Evolutionary conservation across 2,329 filamentous ascomycete genomes (phyloP), one percentile per base, ranked within the genome.

Genomic region (Metarhizium anisopliae): DNA sequence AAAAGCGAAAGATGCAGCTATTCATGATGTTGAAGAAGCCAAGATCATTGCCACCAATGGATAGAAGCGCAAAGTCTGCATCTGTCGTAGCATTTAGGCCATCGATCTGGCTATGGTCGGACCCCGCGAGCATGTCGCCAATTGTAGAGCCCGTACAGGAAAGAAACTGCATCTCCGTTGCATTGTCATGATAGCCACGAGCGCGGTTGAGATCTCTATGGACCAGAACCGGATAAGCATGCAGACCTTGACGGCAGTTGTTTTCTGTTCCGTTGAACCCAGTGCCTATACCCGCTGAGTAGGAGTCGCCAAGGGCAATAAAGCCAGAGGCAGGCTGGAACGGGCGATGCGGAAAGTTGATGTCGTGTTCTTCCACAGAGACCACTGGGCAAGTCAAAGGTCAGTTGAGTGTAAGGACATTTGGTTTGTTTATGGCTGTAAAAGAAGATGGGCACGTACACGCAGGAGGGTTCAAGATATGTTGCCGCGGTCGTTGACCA

Each of bases 1-100:
- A 77, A 62, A 77, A 77, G 36, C 74, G 70, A 59, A 78, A 77
- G 16, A 78, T 72, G 61, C 76, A 78, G 29, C 74, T 74, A 60
- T 78, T 77, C 63, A 78, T 75, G 20, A 78, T 72, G 42, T 74
- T 71, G 59, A 76, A 78, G 66, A 77, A 78, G 59, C 74, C 75
- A 8, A 78, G 68, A 59, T 78, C 76, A 62, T 77, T 78, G 16
- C 75, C 75, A 50, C 74, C 75, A 36, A 77, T 67, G n/a, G 74
- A 77, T 6, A 78, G 65, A 1, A 76, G 69, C 3, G 74, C 74
- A 58, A 77, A 76, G 61, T 75, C 72, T 25, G 66, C 61, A 2
- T 69, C 69, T 1, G 63, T 58, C 8, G 71, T 69, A 4, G 63
- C 63, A 62, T 75, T 71, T 61, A 77, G 67, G 14, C 58, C 57